Evolutionary conservation across 805 yeast genomes (phyloP).

Genomic region (Candida railenensis): DNA sequence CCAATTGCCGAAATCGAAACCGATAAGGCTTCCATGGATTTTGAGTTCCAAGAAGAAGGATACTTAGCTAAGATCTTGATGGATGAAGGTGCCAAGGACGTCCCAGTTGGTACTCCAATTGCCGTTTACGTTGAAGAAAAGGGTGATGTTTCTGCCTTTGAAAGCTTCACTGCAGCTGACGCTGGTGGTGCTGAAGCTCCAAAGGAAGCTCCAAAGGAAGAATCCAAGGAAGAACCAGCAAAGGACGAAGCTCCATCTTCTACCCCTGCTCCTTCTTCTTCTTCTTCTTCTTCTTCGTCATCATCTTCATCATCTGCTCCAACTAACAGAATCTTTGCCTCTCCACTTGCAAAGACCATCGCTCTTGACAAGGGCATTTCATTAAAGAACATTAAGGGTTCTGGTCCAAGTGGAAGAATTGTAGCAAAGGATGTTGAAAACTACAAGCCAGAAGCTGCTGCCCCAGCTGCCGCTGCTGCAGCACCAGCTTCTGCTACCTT

Average conservation of each 20-base stretch:
- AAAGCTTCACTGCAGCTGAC: slow-evolving; percentile 77
- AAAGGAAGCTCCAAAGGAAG: slow-evolving; percentile 37
- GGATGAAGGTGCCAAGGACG: slow-evolving; percentile 82
- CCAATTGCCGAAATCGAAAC: slow-evolving; percentile 96
- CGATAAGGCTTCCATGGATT: slow-evolving; percentile 97
- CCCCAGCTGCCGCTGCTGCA: slow-evolving; percentile 45
- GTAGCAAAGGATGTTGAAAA: slow-evolving; percentile 86
- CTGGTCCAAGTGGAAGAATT: slow-evolving; percentile 96
- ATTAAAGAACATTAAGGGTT: slow-evolving; percentile 79
- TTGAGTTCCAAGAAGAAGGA: slow-evolving; percentile 97
- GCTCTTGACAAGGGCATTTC: slow-evolving; percentile 92
- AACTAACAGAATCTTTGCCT: slow-evolving; percentile 77
- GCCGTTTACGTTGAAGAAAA: slow-evolving; percentile 93
- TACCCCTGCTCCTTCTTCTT: slow-evolving; percentile 30
- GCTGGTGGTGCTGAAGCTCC: slow-evolving; percentile 56
- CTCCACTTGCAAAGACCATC: slow-evolving; percentile 90
- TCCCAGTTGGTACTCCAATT: slow-evolving; percentile 93
- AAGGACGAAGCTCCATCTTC: slow-evolving; percentile 18
- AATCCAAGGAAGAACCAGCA: slow-evolving; percentile 34
- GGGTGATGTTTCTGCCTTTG: slow-evolving; percentile 84
- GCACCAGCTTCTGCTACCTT: slow-evolving; percentile 57
- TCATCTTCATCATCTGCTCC: slow-evolving; percentile 34
- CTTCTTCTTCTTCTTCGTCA: slow-evolving; percentile 28
- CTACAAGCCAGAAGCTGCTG: slow-evolving; percentile 49
- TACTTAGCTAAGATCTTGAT: slow-evolving; percentile 83